Conservation (phyloP, 192 early-diverging fungal genomes). For the Spinellus fusiger region DNA sequence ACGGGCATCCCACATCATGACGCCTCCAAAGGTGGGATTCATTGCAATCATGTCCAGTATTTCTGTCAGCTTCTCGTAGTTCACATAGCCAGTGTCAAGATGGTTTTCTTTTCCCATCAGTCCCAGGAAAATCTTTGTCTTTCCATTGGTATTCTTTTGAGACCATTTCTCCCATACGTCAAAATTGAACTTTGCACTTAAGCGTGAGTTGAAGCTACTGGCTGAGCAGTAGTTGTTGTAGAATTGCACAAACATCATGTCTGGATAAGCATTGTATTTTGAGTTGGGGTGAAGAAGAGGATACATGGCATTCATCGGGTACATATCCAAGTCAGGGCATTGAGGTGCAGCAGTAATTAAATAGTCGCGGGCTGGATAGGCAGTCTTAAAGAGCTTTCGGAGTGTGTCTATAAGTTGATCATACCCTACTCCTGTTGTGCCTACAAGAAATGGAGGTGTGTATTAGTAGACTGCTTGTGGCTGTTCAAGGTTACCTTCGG, state of each 20-base stretch:
- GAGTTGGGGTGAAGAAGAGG: conserved; percentile 14
- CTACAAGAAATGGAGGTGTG: background rate
- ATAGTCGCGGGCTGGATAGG: conserved; percentile 27
- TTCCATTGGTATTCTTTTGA: conserved; percentile 46
- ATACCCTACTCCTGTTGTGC: conserved; percentile 5
- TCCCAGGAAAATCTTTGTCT: conserved; percentile 58
- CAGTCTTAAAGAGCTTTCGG: conserved; percentile 42
- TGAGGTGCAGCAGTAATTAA: conserved; percentile 67
- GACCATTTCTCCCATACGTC: conserved; percentile 70
- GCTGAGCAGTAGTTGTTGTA: conserved; percentile 37
- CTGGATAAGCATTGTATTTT: conserved; percentile 45
- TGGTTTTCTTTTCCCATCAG: conserved; percentile 52
- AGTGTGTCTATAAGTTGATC: conserved; percentile 19
- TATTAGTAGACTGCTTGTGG: conserved; percentile 2
- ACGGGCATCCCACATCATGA: conserved; percentile 53
- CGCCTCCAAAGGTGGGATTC: conserved; percentile 54
- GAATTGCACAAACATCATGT: conserved; percentile 75
- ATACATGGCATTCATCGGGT: conserved; percentile 49
- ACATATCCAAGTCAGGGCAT: conserved; percentile 61
- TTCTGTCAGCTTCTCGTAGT: conserved; percentile 20
- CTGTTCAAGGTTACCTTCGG: conserved; percentile 59
- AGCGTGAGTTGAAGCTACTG: background rate
- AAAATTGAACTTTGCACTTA: conserved; percentile 52
- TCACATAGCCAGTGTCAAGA: conserved; percentile 51
- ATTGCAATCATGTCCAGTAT: conserved; percentile 23